Conservation (phyloP, 1,139 yeast species). For the Trichomonascaceae sp. region DNA sequence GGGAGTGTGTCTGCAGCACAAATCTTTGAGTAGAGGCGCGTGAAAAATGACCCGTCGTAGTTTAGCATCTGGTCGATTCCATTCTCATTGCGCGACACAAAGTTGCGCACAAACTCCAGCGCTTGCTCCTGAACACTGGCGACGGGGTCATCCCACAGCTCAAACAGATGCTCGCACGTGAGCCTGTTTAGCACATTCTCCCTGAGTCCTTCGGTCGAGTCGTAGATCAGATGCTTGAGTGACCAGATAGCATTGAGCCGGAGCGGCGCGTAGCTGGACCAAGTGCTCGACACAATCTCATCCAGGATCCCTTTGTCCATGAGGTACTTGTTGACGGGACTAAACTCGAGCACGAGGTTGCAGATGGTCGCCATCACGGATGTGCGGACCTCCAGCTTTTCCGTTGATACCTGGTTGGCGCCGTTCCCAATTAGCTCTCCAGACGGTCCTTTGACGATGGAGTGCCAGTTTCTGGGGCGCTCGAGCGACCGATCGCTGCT, state of each 20-base stretch:
- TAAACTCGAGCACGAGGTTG: conserved; percentile 68
- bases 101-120: conserved; percentile 61
- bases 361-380: conserved; percentile 59
- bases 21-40: not conserved
- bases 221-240: conserved; percentile 39
- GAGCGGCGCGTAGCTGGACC: conserved; percentile 24
- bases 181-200: conserved; percentile 29
- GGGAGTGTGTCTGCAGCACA: conserved; percentile 16
- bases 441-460: conserved; percentile 7
- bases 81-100: conserved; percentile 51
- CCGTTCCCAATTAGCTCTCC: conserved; percentile 14
- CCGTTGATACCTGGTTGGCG: conserved; percentile 8
- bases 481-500: conserved; percentile 1
- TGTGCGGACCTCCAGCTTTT: conserved; percentile 38
- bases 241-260: conserved; percentile 43
- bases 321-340: conserved; percentile 51
- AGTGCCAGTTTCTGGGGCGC: not conserved
- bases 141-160: conserved; percentile 35
- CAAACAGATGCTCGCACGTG: conserved; percentile 38
- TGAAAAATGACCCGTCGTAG: conserved; percentile 15
- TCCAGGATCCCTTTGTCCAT: conserved; percentile 44
- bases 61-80: conserved; percentile 33
- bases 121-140: conserved; percentile 50
- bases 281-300: conserved; percentile 30
- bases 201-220: conserved; percentile 25